Percentiles rank a stretch among this genome's conserved stretches.
Evolutionary conservation across 2,329 filamentous ascomycete species (phyloP).

Genomic region (Metarhizium robertsii): DNA sequence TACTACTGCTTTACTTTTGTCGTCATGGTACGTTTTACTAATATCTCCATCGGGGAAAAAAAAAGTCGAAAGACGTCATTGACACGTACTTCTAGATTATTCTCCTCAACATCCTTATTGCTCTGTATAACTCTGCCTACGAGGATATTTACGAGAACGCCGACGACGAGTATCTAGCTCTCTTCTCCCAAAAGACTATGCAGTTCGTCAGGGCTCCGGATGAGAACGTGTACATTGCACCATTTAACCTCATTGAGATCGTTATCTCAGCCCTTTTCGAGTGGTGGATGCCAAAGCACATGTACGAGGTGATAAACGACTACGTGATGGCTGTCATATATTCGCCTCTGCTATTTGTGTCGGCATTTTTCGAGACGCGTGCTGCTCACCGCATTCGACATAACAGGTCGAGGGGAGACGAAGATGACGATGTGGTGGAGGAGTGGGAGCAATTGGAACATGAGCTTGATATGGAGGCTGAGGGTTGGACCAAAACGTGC

Average conservation of each 20-base stretch:
- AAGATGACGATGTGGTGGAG: conserved; percentile 79
- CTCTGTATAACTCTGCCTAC: conserved; percentile 93
- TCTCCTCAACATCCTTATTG: conserved; percentile 91
- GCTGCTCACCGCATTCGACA: conserved; percentile 56
- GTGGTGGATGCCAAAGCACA: conserved; percentile 78
- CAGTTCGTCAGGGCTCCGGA: conserved; percentile 94
- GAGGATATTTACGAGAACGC: conserved; percentile 91
- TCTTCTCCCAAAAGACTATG: conserved; percentile 91
- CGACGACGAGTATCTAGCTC: conserved; percentile 87
- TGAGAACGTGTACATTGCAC: conserved; percentile 96
- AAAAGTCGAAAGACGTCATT: not conserved
- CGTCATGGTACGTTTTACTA: conserved; percentile 60
- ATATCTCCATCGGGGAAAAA: not conserved
- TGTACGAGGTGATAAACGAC: conserved; percentile 79
- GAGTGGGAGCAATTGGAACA: conserved; percentile 83
- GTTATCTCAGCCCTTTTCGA: conserved; percentile 71
- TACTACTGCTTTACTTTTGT: conserved; percentile 98
- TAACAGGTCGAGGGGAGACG: conserved; percentile 73
- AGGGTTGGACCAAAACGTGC: conserved; percentile 80
- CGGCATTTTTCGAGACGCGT: conserved; percentile 61
- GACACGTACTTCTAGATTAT: conserved; percentile 38
- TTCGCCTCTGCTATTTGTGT: conserved; percentile 70
- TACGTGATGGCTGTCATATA: conserved; percentile 81
- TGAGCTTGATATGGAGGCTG: conserved; percentile 68
- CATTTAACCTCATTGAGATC: conserved; percentile 89